Evolutionary conservation across 352 stramenopile species (phyloP).

Genomic region (Globisporangium cystogenes): DNA sequence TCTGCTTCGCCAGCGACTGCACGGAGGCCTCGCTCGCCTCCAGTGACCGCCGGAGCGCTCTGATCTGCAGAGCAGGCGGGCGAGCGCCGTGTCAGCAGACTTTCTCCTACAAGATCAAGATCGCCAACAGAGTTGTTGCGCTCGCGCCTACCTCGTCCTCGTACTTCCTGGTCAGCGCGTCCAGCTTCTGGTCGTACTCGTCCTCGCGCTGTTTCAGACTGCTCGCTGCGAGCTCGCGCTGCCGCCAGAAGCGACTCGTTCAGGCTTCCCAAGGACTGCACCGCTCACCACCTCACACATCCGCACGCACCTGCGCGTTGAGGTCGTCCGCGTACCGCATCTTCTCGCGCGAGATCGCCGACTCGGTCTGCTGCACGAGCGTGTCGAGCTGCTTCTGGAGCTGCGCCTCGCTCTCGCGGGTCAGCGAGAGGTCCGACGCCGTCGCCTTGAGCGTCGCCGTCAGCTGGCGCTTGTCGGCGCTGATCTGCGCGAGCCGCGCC

Average conservation of each 20-base stretch:
- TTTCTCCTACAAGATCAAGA: no score
- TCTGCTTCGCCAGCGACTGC: conserved; percentile 59
- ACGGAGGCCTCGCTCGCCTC: conserved; percentile 44
- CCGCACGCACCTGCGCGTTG: conserved; percentile 38
- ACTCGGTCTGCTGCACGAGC: conserved; percentile 47
- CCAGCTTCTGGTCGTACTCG: conserved; percentile 64
- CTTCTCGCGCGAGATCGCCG: conserved; percentile 50
- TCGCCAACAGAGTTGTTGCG: no score
- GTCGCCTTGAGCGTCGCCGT: conserved; percentile 38
- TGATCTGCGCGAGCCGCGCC: conserved; percentile 80
- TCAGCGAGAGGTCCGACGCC: conserved; percentile 30
- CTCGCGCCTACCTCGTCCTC: no score
- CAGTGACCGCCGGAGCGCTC: conserved; percentile 30
- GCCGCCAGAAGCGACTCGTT: no score
- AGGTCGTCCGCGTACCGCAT: conserved; percentile 67
- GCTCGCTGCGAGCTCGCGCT: conserved; percentile 39
- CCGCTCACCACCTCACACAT: no score
- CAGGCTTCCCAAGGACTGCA: no score
- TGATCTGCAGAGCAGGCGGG: no score
- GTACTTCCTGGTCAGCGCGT: conserved; percentile 42
- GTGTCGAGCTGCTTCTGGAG: conserved; percentile 51
- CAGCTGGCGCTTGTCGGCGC: conserved; percentile 36
- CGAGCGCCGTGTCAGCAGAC: no score
- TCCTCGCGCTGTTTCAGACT: conserved; percentile 55
- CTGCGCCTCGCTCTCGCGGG: conserved; percentile 31